These are phyloP conservation scores for Kodamaea hsintzibuensis DNA, from an alignment of 805 yeast genomes.

Conservation along the genomic window DNA sequence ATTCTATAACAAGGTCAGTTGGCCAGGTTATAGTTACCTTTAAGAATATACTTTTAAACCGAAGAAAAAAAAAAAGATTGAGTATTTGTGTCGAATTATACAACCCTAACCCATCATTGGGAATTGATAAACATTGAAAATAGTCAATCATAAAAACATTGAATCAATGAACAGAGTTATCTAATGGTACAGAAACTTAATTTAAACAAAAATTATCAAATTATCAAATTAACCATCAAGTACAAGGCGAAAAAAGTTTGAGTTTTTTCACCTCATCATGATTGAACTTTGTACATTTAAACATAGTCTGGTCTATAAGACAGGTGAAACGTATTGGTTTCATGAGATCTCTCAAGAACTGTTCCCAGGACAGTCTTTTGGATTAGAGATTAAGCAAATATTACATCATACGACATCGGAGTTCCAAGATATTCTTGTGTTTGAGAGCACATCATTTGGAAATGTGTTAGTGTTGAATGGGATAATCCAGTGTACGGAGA, in stretches of 20 bases:
- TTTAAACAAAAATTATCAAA: no score
- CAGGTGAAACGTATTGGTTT: constrained; percentile 62
- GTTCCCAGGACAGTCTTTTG: constrained; percentile 88
- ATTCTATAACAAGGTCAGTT: no score
- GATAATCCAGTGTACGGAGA: constrained; percentile 85
- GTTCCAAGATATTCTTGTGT: constrained; percentile 82
- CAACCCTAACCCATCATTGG: no score
- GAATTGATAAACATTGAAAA: no score
- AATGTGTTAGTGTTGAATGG: constrained; percentile 90
- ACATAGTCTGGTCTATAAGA: constrained; percentile 29
- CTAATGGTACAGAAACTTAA: no score
- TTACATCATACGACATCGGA: constrained; percentile 66
- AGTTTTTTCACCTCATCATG: constrained; percentile 1
- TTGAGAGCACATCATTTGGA: constrained; percentile 74
- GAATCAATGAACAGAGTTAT: no score
- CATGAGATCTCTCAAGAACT: constrained; percentile 66
- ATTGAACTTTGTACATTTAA: constrained; percentile 14
- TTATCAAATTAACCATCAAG: no score
- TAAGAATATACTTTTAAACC: no score
- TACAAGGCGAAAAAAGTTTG: not conserved
- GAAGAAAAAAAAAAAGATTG: no score
- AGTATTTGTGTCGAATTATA: no score
- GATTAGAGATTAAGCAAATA: constrained; percentile 60
- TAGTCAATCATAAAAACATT: no score
- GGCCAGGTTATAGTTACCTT: no score